Evolutionary conservation across 345 rosid species (phyloP).

Genomic region (Eucalyptus melliodora): DNA sequence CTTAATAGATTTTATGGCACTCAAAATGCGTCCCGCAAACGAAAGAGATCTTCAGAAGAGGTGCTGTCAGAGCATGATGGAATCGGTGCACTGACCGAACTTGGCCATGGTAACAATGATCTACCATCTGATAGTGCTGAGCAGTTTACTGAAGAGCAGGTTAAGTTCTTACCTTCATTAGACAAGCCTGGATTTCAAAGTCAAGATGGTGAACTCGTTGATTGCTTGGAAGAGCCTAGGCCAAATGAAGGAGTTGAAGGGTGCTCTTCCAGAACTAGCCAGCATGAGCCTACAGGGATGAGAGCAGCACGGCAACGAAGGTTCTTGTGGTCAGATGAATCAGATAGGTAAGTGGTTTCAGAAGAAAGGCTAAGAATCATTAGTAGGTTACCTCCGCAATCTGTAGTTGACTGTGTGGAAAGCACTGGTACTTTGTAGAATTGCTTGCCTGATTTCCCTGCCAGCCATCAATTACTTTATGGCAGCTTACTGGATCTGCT

Average conservation of each 20-base stretch:
- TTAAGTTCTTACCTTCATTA: slow-evolving; percentile 1
- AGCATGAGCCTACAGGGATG: slow-evolving; percentile 25
- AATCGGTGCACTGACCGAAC: slow-evolving; percentile 15
- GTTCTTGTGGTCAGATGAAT: slow-evolving; percentile 81
- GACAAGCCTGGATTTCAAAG: slow-evolving; percentile 16
- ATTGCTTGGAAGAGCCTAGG: slow-evolving; percentile 18
- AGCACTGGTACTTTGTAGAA: background rate
- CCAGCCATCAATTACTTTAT: background rate
- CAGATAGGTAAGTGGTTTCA: slow-evolving; percentile 51
- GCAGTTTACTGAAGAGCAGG: slow-evolving; percentile 7
- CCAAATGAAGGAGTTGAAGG: slow-evolving; percentile 31
- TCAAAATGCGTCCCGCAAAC: slow-evolving; percentile 31
- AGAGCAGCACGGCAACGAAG: slow-evolving; percentile 37
- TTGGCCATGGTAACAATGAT: background rate
- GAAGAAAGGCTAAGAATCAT: background rate
- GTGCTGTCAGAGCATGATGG: slow-evolving; percentile 15
- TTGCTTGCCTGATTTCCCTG: background rate
- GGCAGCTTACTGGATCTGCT: background rate
- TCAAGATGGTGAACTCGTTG: slow-evolving; percentile 16
- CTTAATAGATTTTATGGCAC: slow-evolving; percentile 20
- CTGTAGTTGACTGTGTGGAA: background rate
- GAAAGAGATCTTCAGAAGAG: slow-evolving; percentile 31
- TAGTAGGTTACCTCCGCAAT: background rate
- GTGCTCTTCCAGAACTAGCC: slow-evolving; percentile 21
- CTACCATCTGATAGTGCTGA: slow-evolving; percentile 1